Base-by-base conservation (phyloP, 2,329 filamentous ascomycete genomes). In the Diaporthe sp. region DNA sequence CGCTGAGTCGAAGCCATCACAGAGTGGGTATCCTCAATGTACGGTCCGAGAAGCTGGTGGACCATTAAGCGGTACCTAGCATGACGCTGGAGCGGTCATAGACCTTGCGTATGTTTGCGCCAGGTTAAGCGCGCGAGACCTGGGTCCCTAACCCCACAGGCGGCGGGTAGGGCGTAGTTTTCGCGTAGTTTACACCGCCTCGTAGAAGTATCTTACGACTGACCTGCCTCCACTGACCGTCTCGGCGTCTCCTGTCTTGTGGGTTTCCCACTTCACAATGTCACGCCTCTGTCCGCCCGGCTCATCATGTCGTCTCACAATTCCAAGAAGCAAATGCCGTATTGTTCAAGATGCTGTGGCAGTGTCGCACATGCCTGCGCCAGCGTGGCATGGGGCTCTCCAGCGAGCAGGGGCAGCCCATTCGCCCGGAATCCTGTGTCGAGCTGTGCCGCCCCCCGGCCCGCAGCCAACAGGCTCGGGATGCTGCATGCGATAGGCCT, bases 391-490 rank as follows among this genome's bases (percentile, higher is more conserved):
- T 37, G 28, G 61, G 44, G 1, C 8, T 25, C 8, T 39, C 31
- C 62, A 68, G 46, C 44, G 31, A 53, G 31, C 62, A 68, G 46
- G 62, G 44, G 22, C 46, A 17, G 22, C 3, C 46, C 46, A 68
- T 53, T 53, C 62, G 31, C 46, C 46, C 31, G 46, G 31, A 51
- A 68, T 53, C 46, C 31, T 68, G 4, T 39, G 25, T 31, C 25
- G 13, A 44, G n/a, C 58, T 62, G 57, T 42, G 58, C 71, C 58
- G 46, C 55, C 37, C 19, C 31, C 8, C 68, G 46, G 68, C 19
- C 53, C 53, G 68, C 46, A 72, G 57, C 71, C 57, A 72, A 72
- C 70, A 72, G 46, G 34, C 55, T 61, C 34, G 70, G 70, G 44
- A 61, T 62, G 31, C 25, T 49, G 70, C 70, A 72, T 53, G 44